Percentiles rank a stretch among this genome's conserved stretches.
These are phyloP conservation scores for Ceratobasidium papillatum DNA, from an alignment of 1,284 basidiomycete genomes.

Conservation along the genomic window DNA sequence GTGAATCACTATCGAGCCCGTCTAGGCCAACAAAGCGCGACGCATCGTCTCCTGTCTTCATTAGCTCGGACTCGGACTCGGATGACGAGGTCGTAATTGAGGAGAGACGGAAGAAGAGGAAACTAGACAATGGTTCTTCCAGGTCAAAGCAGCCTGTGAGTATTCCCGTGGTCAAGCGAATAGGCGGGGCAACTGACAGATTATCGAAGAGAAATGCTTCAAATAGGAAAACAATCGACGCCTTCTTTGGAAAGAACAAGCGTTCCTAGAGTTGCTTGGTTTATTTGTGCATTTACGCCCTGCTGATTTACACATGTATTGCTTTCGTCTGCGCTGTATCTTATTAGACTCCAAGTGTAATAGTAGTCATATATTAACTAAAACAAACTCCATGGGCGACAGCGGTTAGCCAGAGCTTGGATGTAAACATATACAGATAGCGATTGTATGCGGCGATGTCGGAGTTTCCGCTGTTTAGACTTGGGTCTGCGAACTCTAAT, in stretches of 20 bases:
- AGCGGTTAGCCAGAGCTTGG: too few relatives aligned
- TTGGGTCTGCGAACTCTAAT: too few relatives aligned
- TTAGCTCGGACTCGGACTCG: constrained; percentile 21
- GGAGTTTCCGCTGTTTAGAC: too few relatives aligned
- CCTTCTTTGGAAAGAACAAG: constrained; percentile 26
- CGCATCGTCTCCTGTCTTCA: not conserved
- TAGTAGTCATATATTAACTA: too few relatives aligned
- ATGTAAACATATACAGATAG: too few relatives aligned
- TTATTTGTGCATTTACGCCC: not conserved
- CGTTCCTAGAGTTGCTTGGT: not conserved
- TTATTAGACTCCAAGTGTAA: too few relatives aligned
- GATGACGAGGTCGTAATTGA: not conserved
- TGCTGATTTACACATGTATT: not conserved
- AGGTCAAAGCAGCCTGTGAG: not conserved
- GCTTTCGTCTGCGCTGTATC: too few relatives aligned
- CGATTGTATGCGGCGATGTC: too few relatives aligned
- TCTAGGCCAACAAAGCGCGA: not conserved
- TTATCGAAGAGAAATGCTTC: not conserved
- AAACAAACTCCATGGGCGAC: too few relatives aligned
- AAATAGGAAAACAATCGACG: constrained; percentile 9
- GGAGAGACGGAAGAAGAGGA: not conserved
- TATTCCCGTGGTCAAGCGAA: not conserved
- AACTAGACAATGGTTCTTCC: not conserved
- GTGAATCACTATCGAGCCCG: not conserved
- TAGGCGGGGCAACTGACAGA: not conserved